Conservation (phyloP, 208 protist species). For the Trypanosoma vivax region DNA sequence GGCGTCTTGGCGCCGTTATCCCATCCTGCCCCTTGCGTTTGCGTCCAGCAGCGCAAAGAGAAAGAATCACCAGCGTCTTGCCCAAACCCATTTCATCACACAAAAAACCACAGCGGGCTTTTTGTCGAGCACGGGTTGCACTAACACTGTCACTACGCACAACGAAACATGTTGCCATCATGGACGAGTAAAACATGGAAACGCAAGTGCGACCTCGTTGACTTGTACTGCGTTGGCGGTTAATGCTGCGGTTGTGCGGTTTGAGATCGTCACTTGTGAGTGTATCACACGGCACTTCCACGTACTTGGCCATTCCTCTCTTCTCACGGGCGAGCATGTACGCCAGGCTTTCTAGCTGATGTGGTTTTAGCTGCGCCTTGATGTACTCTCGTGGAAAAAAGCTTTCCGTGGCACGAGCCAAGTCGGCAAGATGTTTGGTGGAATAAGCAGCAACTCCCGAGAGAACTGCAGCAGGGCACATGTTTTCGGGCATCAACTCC, state of each 20-base stretch:
- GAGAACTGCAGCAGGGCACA: too few relatives aligned
- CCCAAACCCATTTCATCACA: conserved; percentile 65
- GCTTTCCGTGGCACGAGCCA: conserved; percentile 1
- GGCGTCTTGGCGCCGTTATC: too few relatives aligned
- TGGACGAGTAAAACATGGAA: conserved; percentile 31
- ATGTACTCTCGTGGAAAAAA: conserved; percentile 27
- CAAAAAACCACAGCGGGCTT: conserved; percentile 36
- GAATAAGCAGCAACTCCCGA: too few relatives aligned
- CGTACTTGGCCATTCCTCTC: conserved; percentile 20
- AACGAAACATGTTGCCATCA: conserved; percentile 4
- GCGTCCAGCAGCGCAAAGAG: conserved; percentile 28
- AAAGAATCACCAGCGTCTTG: conserved; percentile 56
- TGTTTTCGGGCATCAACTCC: too few relatives aligned
- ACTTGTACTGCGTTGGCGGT: too few relatives aligned
- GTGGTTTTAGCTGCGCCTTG: conserved; percentile 26
- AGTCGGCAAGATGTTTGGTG: too few relatives aligned
- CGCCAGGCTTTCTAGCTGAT: conserved; percentile 41
- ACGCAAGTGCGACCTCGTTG: background rate
- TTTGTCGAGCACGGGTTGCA: background rate
- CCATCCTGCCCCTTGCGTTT: background rate
- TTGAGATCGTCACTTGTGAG: too few relatives aligned
- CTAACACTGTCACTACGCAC: background rate
- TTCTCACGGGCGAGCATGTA: conserved; percentile 33
- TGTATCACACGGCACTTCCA: conserved; percentile 23
- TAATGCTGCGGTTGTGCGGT: too few relatives aligned